A percentile compares a stretch with the other conserved stretches of the same genome.
phyloP scores from a whole-genome alignment of 805 yeast genomes.

The Wickerhamomyces ciferrii region DNA sequence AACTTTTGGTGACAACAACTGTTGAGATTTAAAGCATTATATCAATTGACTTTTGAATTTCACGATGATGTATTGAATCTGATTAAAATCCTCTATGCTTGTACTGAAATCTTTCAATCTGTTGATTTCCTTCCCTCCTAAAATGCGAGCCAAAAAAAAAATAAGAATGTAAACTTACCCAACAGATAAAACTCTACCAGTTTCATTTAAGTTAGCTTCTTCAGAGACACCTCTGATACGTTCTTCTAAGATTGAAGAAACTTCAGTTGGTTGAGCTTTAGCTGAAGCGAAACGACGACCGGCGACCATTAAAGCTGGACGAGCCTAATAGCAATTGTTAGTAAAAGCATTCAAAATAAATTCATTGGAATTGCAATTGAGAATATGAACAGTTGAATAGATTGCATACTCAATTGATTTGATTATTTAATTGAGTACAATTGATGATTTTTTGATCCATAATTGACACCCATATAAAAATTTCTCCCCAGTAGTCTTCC shows the following conservation, averaged over 20 bases:
- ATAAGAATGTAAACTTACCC: conserved; percentile 54
- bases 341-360: no score
- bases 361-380: no score
- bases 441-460: background rate
- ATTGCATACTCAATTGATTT: no score
- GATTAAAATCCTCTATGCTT: no score
- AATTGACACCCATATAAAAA: background rate
- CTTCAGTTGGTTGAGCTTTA: conserved; percentile 99
- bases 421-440: no score
- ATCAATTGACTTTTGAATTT: background rate
- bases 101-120: background rate
- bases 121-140: background rate
- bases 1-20: no score
- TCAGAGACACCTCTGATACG: conserved; percentile 98
- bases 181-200: conserved; percentile 98
- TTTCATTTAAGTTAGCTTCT: conserved; percentile 96
- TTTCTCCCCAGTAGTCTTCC: background rate
- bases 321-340: conserved; percentile 45
- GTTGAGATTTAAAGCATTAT: background rate
- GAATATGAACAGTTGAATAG: no score
- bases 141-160: background rate
- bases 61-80: background rate
- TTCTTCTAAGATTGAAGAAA: conserved; percentile 97
- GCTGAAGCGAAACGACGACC: conserved; percentile 83
- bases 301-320: conserved; percentile 61